Base-by-base conservation (phyloP, 768 basidiomycete species). In the Leccinum obscurum region DNA sequence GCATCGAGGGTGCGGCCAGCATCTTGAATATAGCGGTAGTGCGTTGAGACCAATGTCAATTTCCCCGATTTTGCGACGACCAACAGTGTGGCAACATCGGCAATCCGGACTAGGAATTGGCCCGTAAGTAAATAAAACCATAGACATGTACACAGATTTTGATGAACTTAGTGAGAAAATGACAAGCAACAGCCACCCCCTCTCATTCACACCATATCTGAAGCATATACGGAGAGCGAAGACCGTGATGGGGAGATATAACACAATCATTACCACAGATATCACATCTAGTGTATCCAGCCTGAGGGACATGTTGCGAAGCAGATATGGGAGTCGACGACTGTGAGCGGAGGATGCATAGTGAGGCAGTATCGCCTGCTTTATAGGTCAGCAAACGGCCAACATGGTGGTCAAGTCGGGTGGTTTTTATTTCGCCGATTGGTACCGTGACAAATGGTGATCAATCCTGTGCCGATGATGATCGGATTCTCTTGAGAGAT, bases 151-250 rank as follows among this genome's bases (percentile, higher is more conserved):
- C 55, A 22, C 48, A 6, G 32, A 76, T 84, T 68, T 34, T 62
- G 37, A 6, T n/a, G 24, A 24, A 87, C 87, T 70, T 51, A 81
- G 62, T 14, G 86, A 80, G 62, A 90, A 87, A 14, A 87, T 72
- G 52, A 83, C 76, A 22, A 89, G 77, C 62, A 83, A 82, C n/a
- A 89, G 70, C 86, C 86, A 90, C 59, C 86, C 88, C 30, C 80
- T 83, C 70, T 86, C 81, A 41, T 80, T 77, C 58, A 82, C 71
- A 64, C 87, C 83, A 77, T 88, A 84, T 35, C 79, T 82, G 51
- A 78, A 66, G 52, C 79, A 72, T 50, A 87, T 71, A 41, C 78
- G 68, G 54, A 80, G 35, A 1, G 83, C 77, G 39, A 86, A 54
- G 54, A 76, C 61, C 22, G 81, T 68, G 65, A 88, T 70, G 28